These are phyloP conservation scores for Linderniella brevidens DNA, from an alignment of 257 asterid genomes.

Conservation along the genomic window DNA sequence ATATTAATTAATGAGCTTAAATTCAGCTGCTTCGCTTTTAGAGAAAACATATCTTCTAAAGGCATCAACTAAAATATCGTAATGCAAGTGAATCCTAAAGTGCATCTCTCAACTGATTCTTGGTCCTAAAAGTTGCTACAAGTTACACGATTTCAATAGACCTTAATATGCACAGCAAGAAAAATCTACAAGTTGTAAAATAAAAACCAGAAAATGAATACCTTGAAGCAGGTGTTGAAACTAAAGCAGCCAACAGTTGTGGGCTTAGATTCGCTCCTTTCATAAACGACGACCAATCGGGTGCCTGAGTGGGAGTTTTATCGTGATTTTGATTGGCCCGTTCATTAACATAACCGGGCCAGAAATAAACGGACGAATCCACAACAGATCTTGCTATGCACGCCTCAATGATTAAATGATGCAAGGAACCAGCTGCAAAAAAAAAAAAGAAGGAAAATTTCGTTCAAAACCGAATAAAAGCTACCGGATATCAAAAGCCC, in stretches of 20 bases:
- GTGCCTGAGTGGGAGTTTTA: conserved; percentile 45
- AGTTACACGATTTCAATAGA: conserved; percentile 6
- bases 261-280: conserved; percentile 67
- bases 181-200: no score
- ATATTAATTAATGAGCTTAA: conserved; percentile 75
- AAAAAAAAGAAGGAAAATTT: no score
- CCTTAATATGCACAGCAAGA: neutral
- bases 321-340: conserved; percentile 51
- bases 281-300: conserved; percentile 84
- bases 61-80: no score
- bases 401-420: conserved; percentile 80
- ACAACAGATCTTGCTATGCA: conserved; percentile 79
- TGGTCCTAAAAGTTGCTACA: conserved; percentile 24
- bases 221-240: conserved; percentile 83
- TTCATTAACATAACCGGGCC: conserved; percentile 79
- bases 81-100: no score
- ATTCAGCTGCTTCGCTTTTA: conserved; percentile 50
- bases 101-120: conserved; percentile 6
- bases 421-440: conserved; percentile 76
- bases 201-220: conserved; percentile 16
- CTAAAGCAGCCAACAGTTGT: conserved; percentile 52
- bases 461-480: conserved; percentile 23
- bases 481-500: conserved; percentile 60
- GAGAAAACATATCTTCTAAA: no score
- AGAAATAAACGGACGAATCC: conserved; percentile 83